Evolutionary conservation across 1,284 basidiomycete genomes (phyloP).

Genomic region (Ceratobasidium papillatum): DNA sequence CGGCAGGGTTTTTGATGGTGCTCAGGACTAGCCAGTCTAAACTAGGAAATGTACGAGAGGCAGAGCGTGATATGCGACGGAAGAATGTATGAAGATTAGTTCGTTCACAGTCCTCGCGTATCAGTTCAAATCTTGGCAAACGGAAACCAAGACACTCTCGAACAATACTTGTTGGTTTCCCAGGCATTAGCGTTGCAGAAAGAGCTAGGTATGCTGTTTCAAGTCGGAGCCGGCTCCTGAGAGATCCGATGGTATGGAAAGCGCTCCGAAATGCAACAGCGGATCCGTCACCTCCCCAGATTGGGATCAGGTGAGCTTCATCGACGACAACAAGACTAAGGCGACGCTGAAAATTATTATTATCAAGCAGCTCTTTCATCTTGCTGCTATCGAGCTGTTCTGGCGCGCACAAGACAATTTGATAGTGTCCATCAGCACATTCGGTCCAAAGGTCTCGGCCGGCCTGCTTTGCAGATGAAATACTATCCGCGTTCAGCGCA

Average conservation of each 20-base stretch:
- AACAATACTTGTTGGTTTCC: neutral
- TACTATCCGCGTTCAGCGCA: slow-evolving; percentile 5
- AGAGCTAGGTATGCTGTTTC: neutral
- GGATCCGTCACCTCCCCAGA: neutral
- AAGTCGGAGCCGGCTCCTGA: neutral
- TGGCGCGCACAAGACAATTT: neutral
- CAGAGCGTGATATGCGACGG: neutral
- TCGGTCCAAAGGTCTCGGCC: neutral
- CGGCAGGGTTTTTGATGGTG: neutral
- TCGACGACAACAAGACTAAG: slow-evolving; percentile 1
- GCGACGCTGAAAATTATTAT: neutral
- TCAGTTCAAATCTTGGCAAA: neutral
- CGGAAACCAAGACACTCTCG: neutral
- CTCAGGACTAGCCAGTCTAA: neutral
- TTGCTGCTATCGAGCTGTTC: neutral
- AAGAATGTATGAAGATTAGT: neutral
- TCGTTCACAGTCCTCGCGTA: neutral
- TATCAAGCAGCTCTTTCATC: neutral
- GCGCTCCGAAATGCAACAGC: neutral
- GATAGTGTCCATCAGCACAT: neutral
- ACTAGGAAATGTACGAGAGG: neutral
- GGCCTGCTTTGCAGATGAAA: neutral
- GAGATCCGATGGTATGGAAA: neutral
- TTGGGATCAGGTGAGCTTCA: slow-evolving; percentile 4
- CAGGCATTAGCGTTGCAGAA: neutral